Evolutionary conservation across 305 asterid genomes (phyloP), one percentile per base, ranked within the genome.

Genomic region (Plantago rigida): DNA sequence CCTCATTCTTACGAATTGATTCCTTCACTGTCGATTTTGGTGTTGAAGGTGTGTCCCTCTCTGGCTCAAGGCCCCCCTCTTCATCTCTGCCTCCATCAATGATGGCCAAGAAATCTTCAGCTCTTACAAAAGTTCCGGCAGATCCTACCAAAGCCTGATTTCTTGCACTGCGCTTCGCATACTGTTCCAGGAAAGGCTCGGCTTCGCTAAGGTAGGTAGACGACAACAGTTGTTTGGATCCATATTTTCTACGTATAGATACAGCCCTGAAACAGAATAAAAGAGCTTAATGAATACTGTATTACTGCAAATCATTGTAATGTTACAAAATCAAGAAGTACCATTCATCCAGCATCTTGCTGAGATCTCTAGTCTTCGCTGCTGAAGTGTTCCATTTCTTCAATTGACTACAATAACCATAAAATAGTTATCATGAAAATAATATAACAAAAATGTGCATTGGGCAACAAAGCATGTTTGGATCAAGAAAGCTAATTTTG

Each of bases 321-420:
- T 59, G 61, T 62, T 22, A 45, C 71, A 61, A 54, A 73, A 74
- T 75, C 56, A 51, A 74, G 54, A 73, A 66, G 59, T 86, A 92
- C 99, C 99, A 92, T 79, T 93, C 97, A 72, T 89, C 99, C 71
- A 93, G 86, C 97, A 93, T 84, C 77, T 78, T 79, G 92, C 86
- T 82, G 62, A 93, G 81, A 71, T 84, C 92, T 69, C 71, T 78
- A 76, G 82, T 96, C 81, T 93, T 93, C 60, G 84, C 80, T 60
- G 95, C 76, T 67, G 97, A 89, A 59, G 97, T 89, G 70, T 93
- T 89, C 99, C 99, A 93, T 70, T 76, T 93, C 82, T 87, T 78
- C 99, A 87, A 85, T 84, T 93, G 99, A 81, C 99, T 93, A 76
- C 68, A 77, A 63, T 34, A 53, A 61, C 75, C 77, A 73, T 56